These are phyloP conservation scores for Hypoxylon sp. DNA, from an alignment of 2,329 filamentous ascomycete species.

Conservation along the genomic window DNA sequence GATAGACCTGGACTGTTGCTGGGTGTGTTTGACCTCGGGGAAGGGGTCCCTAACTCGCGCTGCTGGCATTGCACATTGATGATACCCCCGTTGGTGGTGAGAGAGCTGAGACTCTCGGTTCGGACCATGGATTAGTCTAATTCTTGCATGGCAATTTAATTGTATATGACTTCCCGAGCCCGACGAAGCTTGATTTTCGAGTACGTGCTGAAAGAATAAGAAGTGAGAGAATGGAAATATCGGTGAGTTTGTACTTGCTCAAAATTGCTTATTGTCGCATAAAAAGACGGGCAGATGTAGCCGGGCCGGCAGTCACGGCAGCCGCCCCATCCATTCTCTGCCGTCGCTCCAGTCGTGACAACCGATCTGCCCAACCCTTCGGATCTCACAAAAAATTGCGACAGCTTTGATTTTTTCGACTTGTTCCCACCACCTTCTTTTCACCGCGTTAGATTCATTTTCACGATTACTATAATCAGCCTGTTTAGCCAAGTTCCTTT, in stretches of 20 bases:
- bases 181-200: too few relatives aligned
- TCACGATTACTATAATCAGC: background rate
- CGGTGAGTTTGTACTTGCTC: too few relatives aligned
- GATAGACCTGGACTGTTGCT: conserved; percentile 22
- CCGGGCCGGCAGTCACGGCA: conserved; percentile 12
- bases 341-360: conserved; percentile 2
- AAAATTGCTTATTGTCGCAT: background rate
- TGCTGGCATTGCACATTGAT: conserved; percentile 29
- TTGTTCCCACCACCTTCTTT: background rate
- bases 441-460: background rate
- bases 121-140: conserved; percentile 7
- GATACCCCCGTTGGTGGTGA: conserved; percentile 32
- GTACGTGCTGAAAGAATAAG: too few relatives aligned
- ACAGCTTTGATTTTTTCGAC: background rate
- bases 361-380: background rate
- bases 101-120: conserved; percentile 18
- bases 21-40: conserved; percentile 19
- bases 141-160: conserved; percentile 10
- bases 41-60: conserved; percentile 15
- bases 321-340: background rate
- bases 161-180: background rate
- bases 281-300: background rate
- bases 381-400: background rate
- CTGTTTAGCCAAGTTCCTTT: background rate
- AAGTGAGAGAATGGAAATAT: too few relatives aligned